phyloP scores from a whole-genome alignment of 768 basidiomycete genomes.

The Porphyrellus cyaneotinctus region DNA sequence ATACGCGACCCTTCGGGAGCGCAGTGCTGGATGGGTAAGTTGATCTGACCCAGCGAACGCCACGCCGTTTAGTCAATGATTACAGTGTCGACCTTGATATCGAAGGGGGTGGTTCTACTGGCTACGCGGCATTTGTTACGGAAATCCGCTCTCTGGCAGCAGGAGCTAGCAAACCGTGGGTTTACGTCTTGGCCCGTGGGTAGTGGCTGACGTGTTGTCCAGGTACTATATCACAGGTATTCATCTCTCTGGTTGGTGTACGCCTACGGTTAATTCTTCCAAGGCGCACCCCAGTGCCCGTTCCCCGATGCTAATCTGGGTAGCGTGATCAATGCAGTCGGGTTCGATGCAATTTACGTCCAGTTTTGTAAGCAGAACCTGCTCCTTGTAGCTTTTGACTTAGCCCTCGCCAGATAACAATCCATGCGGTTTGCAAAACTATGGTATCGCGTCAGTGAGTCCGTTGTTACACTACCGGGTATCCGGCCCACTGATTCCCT shows the following conservation, averaged over 20 bases:
- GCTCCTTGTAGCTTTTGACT: neutral
- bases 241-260: neutral
- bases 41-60: neutral
- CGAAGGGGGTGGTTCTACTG: conserved; percentile 54
- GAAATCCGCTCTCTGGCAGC: conserved; percentile 26
- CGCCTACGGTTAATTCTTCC: neutral
- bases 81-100: conserved; percentile 67
- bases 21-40: conserved; percentile 45
- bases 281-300: conserved; percentile 46
- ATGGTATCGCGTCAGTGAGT: conserved; percentile 51
- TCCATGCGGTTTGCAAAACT: conserved; percentile 43
- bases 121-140: conserved; percentile 46
- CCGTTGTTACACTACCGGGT: neutral
- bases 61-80: neutral
- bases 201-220: neutral
- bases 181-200: neutral
- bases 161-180: conserved; percentile 21
- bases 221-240: conserved; percentile 61
- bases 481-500: neutral
- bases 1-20: conserved; percentile 41
- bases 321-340: conserved; percentile 53
- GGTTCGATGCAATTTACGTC: conserved; percentile 71
- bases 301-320: conserved; percentile 65
- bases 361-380: conserved; percentile 46
- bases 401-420: conserved; percentile 37